Evolutionary conservation across 2,329 filamentous ascomycete genomes (phyloP).

Genomic region (Neonectria neomacrospora): DNA sequence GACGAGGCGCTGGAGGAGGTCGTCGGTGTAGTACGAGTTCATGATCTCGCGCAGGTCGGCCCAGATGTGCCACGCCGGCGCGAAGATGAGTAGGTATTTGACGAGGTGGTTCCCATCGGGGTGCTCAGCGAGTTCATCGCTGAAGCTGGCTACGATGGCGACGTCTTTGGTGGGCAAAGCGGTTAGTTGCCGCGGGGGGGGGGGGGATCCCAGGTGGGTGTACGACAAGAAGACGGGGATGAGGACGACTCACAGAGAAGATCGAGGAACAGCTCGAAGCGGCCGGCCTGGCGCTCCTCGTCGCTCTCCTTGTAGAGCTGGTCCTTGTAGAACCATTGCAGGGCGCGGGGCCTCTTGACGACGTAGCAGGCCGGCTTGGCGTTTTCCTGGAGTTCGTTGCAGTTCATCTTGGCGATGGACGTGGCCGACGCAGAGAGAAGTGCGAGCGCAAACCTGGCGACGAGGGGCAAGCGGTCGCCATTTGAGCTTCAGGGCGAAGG

Average conservation of each 20-base stretch:
- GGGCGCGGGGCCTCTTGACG: conserved; percentile 51
- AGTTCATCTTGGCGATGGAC: conserved; percentile 47
- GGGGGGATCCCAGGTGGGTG: background rate
- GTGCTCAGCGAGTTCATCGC: conserved; percentile 59
- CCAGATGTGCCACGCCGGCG: conserved; percentile 63
- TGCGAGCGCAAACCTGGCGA: conserved; percentile 1
- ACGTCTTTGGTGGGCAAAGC: conserved; percentile 48
- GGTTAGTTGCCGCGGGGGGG: too few species aligned
- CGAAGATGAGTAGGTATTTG: conserved; percentile 61
- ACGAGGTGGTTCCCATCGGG: conserved; percentile 56
- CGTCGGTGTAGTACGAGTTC: conserved; percentile 64
- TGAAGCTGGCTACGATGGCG: conserved; percentile 62
- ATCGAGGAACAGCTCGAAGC: conserved; percentile 63
- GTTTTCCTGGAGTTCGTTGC: conserved; percentile 50
- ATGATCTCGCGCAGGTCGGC: conserved; percentile 61
- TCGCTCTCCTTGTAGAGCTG: conserved; percentile 54
- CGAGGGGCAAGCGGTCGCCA: conserved; percentile 6
- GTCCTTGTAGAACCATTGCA: conserved; percentile 59
- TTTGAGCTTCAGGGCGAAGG: conserved; percentile 11
- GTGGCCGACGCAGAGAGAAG: background rate
- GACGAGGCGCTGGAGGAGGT: conserved; percentile 57
- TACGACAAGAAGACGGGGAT: too few species aligned
- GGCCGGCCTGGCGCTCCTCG: conserved; percentile 56
- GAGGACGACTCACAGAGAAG: conserved; percentile 52
- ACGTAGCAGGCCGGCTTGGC: conserved; percentile 48